phyloP scores from a whole-genome alignment of 495 filamentous ascomycete genomes.

The Lasiosphaeria miniovina region DNA sequence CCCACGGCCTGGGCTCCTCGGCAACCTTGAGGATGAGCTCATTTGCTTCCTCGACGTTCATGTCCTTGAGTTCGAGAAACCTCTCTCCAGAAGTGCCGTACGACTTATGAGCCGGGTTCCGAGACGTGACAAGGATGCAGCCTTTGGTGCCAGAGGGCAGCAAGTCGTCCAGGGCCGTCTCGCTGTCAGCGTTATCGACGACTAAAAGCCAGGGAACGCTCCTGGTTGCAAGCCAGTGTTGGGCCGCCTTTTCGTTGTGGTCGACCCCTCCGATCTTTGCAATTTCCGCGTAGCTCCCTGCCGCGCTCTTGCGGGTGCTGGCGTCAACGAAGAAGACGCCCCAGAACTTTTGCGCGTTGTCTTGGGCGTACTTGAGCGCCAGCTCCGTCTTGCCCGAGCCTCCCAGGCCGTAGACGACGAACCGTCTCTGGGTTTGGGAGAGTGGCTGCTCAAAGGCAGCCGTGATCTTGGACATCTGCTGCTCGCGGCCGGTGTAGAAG shows the following conservation, averaged over 20 bases:
- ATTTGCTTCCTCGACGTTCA: conserved; percentile 33
- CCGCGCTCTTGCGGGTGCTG: conserved; percentile 6
- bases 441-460: conserved; percentile 1
- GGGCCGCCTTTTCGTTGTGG: conserved; percentile 27
- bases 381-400: conserved; percentile 42
- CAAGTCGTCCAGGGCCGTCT: conserved; percentile 27
- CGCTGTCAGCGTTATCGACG: conserved; percentile 43
- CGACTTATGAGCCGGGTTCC: conserved; percentile 29
- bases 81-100: conserved; percentile 30
- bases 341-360: conserved; percentile 28
- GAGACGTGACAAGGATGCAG: conserved; percentile 39
- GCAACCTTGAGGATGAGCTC: conserved; percentile 42
- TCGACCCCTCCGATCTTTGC: conserved; percentile 25
- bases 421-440: conserved; percentile 9
- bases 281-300: conserved; percentile 25
- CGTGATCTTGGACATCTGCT: conserved; percentile 2
- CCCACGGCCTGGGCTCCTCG: conserved; percentile 23
- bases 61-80: conserved; percentile 31
- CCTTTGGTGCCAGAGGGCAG: conserved; percentile 35
- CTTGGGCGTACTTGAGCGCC: conserved; percentile 35
- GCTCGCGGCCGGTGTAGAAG: conserved; percentile 10
- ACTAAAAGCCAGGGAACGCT: conserved; percentile 33
- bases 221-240: conserved; percentile 29
- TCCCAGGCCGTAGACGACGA: conserved; percentile 36
- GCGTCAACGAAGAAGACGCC: conserved; percentile 15